phyloP scores from a whole-genome alignment of 1,284 basidiomycete species.

The Omphalotus olearius region DNA sequence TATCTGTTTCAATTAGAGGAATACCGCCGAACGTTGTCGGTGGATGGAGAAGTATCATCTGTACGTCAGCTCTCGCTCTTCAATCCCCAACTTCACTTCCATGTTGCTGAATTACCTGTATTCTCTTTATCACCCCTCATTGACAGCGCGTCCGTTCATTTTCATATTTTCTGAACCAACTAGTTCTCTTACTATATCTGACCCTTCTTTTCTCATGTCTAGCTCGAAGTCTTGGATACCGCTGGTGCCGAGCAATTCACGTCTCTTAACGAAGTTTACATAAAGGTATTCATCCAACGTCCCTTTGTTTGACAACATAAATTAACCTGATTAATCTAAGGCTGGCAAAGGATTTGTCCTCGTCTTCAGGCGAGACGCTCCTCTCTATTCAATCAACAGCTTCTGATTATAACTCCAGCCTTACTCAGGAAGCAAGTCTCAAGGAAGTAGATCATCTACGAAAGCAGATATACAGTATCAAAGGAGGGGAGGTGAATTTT shows the following conservation, averaged over 20 bases:
- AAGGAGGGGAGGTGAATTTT: slow-evolving; percentile 47
- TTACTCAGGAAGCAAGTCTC: slow-evolving; percentile 75
- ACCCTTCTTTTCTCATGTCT: slow-evolving; percentile 11
- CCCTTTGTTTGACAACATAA: not conserved
- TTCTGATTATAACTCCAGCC: slow-evolving; percentile 31
- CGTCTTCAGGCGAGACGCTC: slow-evolving; percentile 63
- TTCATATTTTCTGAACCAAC: slow-evolving; percentile 12
- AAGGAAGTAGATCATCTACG: slow-evolving; percentile 76
- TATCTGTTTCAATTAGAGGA: slow-evolving; percentile 41
- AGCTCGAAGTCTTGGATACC: slow-evolving; percentile 87
- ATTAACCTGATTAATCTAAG: slow-evolving; percentile 26
- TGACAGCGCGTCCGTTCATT: slow-evolving; percentile 2
- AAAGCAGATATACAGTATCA: slow-evolving; percentile 78
- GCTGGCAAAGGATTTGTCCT: slow-evolving; percentile 76
- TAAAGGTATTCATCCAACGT: slow-evolving; percentile 46
- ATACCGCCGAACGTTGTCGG: slow-evolving; percentile 55
- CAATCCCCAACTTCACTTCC: too few relatives aligned
- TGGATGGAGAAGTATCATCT: slow-evolving; percentile 57
- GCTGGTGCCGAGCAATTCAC: slow-evolving; percentile 88
- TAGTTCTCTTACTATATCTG: slow-evolving; percentile 11
- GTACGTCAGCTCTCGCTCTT: slow-evolving; percentile 31
- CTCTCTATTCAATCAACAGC: not conserved
- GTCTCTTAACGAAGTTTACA: slow-evolving; percentile 74
- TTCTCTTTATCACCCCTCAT: not conserved
- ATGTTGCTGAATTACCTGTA: slow-evolving; percentile 13